Evolutionary conservation across 768 basidiomycete genomes (phyloP).

Genomic region (Fomitopsis pulvina): DNA sequence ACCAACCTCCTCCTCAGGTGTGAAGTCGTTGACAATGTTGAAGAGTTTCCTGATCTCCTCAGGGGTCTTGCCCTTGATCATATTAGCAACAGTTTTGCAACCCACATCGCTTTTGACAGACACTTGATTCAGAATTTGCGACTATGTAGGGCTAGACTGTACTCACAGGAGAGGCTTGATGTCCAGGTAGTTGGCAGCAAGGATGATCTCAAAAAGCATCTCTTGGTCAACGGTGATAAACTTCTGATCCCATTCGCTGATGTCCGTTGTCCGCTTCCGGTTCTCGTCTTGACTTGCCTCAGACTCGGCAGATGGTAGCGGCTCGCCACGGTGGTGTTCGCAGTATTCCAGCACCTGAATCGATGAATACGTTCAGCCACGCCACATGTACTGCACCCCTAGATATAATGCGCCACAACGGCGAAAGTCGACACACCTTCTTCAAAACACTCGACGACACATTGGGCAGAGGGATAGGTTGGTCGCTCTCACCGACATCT

Average conservation of each 20-base stretch:
- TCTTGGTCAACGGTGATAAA: constrained; percentile 99
- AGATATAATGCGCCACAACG: too few species aligned
- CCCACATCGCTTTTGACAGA: constrained; percentile 73
- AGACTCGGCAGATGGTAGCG: constrained; percentile 80
- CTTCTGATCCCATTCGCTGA: constrained; percentile 99
- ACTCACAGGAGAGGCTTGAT: constrained; percentile 96
- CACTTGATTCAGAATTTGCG: constrained; percentile 5
- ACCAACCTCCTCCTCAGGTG: constrained; percentile 94
- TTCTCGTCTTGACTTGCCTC: constrained; percentile 87
- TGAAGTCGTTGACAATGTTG: constrained; percentile 98
- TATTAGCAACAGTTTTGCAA: constrained; percentile 98
- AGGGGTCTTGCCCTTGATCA: constrained; percentile 99
- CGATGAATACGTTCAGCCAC: constrained; percentile 3
- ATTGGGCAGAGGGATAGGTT: constrained; percentile 91
- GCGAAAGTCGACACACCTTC: constrained; percentile 60
- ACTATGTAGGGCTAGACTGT: constrained; percentile 3
- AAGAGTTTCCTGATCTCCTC: constrained; percentile 98
- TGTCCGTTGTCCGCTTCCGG: constrained; percentile 96
- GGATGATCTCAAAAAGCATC: constrained; percentile 99
- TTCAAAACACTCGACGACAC: constrained; percentile 89
- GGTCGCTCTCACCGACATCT: constrained; percentile 95
- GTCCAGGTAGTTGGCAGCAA: constrained; percentile 99
- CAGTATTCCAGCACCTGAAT: constrained; percentile 94
- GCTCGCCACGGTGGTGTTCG: constrained; percentile 97
- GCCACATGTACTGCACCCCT: not conserved